A percentile compares a stretch with the other conserved stretches of the same genome.
phyloP scores from a whole-genome alignment of 2,329 filamentous ascomycete genomes.

The Tolypocladium pustulatum region DNA sequence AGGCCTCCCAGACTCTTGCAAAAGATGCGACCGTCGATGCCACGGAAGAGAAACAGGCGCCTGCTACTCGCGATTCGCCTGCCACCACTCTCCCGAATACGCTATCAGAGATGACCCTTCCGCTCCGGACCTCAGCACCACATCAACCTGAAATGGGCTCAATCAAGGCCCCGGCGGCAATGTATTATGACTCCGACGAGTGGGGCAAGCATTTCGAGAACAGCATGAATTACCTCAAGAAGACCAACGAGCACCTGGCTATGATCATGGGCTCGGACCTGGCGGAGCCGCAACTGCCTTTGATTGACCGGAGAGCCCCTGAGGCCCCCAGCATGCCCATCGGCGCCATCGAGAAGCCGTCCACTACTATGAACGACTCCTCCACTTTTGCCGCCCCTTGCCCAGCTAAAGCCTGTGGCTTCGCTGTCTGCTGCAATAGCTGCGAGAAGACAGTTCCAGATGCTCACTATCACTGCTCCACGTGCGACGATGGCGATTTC shows the following conservation, averaged over 20 bases:
- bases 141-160: not conserved
- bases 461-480: conserved; percentile 87
- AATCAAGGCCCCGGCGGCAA: not conserved
- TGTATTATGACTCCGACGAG: conserved; percentile 13
- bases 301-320: not conserved
- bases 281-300: conserved; percentile 1
- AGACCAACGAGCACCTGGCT: conserved; percentile 8
- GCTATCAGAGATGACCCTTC: not conserved
- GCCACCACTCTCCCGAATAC: not conserved
- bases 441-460: conserved; percentile 72
- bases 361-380: not conserved
- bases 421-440: conserved; percentile 88
- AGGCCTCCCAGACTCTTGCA: conserved; percentile 13
- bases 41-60: not conserved
- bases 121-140: not conserved
- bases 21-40: not conserved
- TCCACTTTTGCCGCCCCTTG: not conserved
- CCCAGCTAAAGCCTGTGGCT: conserved; percentile 23
- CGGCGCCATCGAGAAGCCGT: too few species aligned
- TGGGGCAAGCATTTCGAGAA: conserved; percentile 14
- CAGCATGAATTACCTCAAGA: conserved; percentile 15
- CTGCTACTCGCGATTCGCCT: not conserved
- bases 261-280: conserved; percentile 1
- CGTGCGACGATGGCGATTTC: conserved; percentile 87
- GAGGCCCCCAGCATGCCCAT: not conserved